These are phyloP conservation scores for Scopulariopsis brevicaulis DNA, from an alignment of 2,329 filamentous ascomycete genomes.

Conservation along the genomic window DNA sequence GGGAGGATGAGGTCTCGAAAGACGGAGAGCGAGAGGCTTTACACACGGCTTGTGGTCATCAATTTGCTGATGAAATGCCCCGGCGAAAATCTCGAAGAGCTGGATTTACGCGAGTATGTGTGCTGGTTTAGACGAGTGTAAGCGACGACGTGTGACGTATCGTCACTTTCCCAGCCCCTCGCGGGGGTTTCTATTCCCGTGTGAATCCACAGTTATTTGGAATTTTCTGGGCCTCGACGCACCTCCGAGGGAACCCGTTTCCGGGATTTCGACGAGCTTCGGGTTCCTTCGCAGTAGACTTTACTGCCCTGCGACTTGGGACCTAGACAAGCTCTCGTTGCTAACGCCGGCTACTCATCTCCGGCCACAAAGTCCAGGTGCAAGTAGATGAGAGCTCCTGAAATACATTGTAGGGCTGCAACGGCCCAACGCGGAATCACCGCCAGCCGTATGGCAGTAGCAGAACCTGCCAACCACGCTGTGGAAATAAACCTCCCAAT, in stretches of 20 bases:
- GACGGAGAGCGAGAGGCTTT: not conserved
- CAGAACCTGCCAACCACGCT: too few species aligned
- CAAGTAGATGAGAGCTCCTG: too few species aligned
- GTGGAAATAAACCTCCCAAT: too few species aligned
- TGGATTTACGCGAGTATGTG: not conserved
- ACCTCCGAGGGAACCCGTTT: not conserved
- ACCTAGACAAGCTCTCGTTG: too few species aligned
- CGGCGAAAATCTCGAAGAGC: not conserved
- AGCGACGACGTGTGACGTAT: not conserved
- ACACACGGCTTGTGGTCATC: not conserved
- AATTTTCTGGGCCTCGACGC: not conserved
- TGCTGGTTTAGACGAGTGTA: not conserved
- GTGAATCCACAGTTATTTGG: not conserved
- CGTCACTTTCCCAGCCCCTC: not conserved
- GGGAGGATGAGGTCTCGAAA: not conserved
- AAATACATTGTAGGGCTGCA: too few species aligned
- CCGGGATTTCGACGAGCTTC: not conserved
- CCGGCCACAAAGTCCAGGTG: too few species aligned
- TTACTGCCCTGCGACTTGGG: too few species aligned
- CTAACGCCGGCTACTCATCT: too few species aligned
- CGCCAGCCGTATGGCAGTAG: too few species aligned
- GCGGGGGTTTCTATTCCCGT: not conserved
- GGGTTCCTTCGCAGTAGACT: too few species aligned
- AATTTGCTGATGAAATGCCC: not conserved
- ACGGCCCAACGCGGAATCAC: too few species aligned